phyloP scores from a whole-genome alignment of 202 grass and related monocot genomes.

The Eragrostis tef region DNA sequence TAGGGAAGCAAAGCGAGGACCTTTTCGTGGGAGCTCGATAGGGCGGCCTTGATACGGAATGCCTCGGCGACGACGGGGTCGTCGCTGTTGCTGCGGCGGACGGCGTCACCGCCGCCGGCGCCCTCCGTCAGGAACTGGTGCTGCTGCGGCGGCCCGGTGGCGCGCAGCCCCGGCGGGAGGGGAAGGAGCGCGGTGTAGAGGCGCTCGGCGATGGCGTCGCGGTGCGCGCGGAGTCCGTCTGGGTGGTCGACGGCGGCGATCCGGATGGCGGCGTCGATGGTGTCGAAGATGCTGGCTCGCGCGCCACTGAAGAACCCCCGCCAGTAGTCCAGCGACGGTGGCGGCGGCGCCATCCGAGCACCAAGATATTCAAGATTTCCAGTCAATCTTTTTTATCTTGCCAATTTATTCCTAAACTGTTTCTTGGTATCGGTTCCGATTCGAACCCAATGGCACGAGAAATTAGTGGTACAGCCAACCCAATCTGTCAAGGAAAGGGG shows the following conservation, averaged over 20 bases:
- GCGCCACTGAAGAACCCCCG: slow-evolving; percentile 56
- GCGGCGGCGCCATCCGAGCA: slow-evolving; percentile 43
- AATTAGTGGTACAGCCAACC: neutral
- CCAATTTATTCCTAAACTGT: neutral
- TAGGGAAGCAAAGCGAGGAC: neutral
- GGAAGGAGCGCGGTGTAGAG: slow-evolving; percentile 49
- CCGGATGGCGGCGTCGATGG: slow-evolving; percentile 56
- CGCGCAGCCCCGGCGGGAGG: neutral
- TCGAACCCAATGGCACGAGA: neutral
- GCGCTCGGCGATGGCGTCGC: slow-evolving; percentile 59
- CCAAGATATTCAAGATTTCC: slow-evolving; percentile 4
- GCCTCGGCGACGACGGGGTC: slow-evolving; percentile 56
- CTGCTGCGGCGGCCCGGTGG: neutral
- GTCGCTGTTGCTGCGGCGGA: neutral
- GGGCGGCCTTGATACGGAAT: slow-evolving; percentile 66
- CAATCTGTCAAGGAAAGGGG: neutral
- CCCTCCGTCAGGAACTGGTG: slow-evolving; percentile 25
- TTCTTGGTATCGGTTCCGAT: neutral
- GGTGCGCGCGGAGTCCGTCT: slow-evolving; percentile 44
- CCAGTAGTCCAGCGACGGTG: slow-evolving; percentile 56
- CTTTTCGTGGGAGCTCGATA: slow-evolving; percentile 51
- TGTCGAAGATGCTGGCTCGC: slow-evolving; percentile 53
- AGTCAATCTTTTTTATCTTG: neutral
- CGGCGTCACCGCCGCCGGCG: neutral
- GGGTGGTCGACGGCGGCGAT: slow-evolving; percentile 56